phyloP scores from a whole-genome alignment of 2,329 filamentous ascomycete genomes.

The Coleophoma eucalyptorum region DNA sequence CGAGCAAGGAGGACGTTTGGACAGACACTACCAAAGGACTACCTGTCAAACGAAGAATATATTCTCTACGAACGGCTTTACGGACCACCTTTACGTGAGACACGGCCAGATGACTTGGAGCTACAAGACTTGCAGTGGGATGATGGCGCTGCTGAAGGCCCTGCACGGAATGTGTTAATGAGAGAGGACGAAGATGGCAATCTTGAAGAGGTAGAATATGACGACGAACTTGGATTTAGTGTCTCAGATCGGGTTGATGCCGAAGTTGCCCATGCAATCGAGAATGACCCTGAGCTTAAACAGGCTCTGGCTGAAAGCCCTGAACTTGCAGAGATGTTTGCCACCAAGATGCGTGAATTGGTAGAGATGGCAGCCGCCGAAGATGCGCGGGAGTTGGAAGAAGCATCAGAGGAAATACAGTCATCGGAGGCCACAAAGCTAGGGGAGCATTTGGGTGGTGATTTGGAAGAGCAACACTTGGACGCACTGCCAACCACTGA shows the following conservation, averaged over 20 bases:
- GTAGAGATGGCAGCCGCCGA: background rate
- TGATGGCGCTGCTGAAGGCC: slow-evolving; percentile 40
- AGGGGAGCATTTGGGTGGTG: slow-evolving; percentile 25
- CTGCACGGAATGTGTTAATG: slow-evolving; percentile 41
- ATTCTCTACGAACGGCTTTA: slow-evolving; percentile 77
- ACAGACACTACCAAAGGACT: slow-evolving; percentile 68
- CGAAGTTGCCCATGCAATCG: slow-evolving; percentile 14
- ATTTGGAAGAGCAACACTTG: slow-evolving; percentile 7
- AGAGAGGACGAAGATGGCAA: slow-evolving; percentile 51
- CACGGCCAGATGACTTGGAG: slow-evolving; percentile 54
- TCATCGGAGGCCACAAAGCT: slow-evolving; percentile 22
- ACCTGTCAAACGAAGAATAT: slow-evolving; percentile 68
- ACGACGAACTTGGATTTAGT: slow-evolving; percentile 21
- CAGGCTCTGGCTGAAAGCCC: slow-evolving; percentile 4
- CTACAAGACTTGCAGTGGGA: slow-evolving; percentile 20
- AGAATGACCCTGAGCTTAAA: slow-evolving; percentile 1
- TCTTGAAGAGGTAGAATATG: slow-evolving; percentile 55
- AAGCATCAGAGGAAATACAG: slow-evolving; percentile 18
- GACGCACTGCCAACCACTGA: slow-evolving; percentile 1
- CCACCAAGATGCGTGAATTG: background rate
- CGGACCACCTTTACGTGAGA: slow-evolving; percentile 66
- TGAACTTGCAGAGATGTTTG: background rate
- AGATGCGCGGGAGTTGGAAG: background rate
- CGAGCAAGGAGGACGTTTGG: slow-evolving; percentile 72
- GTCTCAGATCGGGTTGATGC: slow-evolving; percentile 27